phyloP scores from a whole-genome alignment of 2,329 filamentous ascomycete species.

The Thielaviopsis musarum region DNA sequence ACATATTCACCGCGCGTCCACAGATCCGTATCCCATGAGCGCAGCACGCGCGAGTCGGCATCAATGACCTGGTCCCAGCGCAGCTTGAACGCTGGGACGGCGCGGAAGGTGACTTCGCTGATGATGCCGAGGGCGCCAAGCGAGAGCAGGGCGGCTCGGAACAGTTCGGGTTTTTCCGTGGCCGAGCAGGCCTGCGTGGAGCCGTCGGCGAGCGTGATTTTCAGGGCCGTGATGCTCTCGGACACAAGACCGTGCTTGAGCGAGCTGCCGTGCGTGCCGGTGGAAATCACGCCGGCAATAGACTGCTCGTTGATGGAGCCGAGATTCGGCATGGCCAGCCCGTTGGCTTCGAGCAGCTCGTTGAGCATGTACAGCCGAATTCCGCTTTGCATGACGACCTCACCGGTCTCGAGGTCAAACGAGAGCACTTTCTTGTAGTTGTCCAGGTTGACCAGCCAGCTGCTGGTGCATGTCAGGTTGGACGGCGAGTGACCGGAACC shows the following conservation, averaged over 20 bases:
- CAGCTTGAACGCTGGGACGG: conserved; percentile 67
- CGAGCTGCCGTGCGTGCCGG: conserved; percentile 84
- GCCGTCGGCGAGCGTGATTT: conserved; percentile 70
- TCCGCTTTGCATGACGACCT: conserved; percentile 71
- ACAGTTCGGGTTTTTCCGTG: conserved; percentile 57
- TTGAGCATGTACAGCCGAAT: conserved; percentile 67
- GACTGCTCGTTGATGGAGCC: conserved; percentile 93
- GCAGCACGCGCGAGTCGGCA: conserved; percentile 49
- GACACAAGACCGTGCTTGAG: conserved; percentile 70
- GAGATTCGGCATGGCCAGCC: conserved; percentile 76
- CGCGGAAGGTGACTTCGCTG: conserved; percentile 71
- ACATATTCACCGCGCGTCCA: conserved; percentile 83
- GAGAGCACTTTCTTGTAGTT: conserved; percentile 56
- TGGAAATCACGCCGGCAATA: conserved; percentile 80
- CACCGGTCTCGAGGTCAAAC: conserved; percentile 46
- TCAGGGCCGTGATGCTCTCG: conserved; percentile 56
- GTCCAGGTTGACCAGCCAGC: conserved; percentile 91
- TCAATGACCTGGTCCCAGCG: conserved; percentile 72
- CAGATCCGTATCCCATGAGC: conserved; percentile 53
- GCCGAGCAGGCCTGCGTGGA: conserved; percentile 53
- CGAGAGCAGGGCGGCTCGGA: conserved; percentile 73
- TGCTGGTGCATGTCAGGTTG: conserved; percentile 79
- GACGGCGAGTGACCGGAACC: conserved; percentile 87
- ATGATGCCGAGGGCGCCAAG: conserved; percentile 85
- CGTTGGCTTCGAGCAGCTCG: conserved; percentile 52